Evolutionary conservation across 345 rosid species (phyloP), one percentile per base, ranked within the genome.

Genomic region (Toxicodendron radicans): DNA sequence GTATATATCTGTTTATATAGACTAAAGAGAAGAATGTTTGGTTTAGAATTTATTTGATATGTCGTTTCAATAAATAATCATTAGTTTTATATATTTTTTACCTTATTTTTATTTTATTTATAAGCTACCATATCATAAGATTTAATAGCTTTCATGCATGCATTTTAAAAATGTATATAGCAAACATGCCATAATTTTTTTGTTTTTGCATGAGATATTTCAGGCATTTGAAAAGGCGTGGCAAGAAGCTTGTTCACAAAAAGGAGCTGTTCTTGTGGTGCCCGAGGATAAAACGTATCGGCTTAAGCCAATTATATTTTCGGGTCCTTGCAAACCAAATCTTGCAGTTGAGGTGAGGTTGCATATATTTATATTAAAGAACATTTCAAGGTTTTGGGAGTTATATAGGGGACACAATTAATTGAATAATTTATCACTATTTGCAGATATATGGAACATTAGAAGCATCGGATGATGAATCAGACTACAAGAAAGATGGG

Each of bases 161-260:
- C 6, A 3, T 30, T 0, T 17, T 68, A 2, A 3, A 18, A 11
- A 27, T 27, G 7, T 11, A n/a, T 16, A 41, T 1, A 2, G 10
- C 1, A 1, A 18, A 53, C 6, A 0, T 17, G 32, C 6, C 13
- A 20, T 52, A 2, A 3, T 7, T 45, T 7, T 7, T 7, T 4
- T 49, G 30, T 30, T 1, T 35, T 23, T 52, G 41, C 16, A 10
- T 27, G 10, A 20, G 9, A 33, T 41, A 4, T 64, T 70, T 53
- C 82, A 90, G 97, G 92, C 91, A 57, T 89, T 94, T 71, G n/a
- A 76, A 75, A 77, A 82, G 79, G 97, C 93, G 0, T 94, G 98
- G 98, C 74, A 89, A 23, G 83, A 73, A 79, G 97, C 93, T 12
- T 94, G 97, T 73, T 82, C 94, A 8, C 72, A 84, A 14, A 48